Evolutionary conservation across 768 basidiomycete species (phyloP).

Genomic region (Amanita rimosa): DNA sequence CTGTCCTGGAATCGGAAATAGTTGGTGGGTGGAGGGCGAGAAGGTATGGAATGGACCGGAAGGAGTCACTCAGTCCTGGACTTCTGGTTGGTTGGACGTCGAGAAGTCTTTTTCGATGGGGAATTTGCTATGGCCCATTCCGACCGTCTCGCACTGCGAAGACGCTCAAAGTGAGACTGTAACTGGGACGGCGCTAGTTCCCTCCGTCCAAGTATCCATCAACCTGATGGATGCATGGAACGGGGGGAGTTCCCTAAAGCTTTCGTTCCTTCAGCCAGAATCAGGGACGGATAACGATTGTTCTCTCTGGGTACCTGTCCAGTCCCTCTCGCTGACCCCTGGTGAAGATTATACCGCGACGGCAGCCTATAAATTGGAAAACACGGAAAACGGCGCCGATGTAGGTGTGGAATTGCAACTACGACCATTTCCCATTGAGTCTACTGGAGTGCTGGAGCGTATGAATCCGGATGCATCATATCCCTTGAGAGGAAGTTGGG

Average conservation of each 20-base stretch:
- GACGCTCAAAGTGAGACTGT: background rate
- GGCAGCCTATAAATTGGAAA: background rate
- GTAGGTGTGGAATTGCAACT: background rate
- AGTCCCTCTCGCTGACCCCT: background rate
- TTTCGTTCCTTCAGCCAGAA: background rate
- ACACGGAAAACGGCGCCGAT: background rate
- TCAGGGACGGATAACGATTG: background rate
- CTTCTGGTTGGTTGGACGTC: slow-evolving; percentile 3
- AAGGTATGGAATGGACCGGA: background rate
- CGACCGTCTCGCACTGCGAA: background rate
- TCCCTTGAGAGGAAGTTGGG: background rate
- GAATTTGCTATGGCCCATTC: slow-evolving; percentile 4
- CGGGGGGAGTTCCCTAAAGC: background rate
- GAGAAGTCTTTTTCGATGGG: slow-evolving; percentile 1
- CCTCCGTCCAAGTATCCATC: background rate
- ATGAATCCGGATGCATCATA: background rate
- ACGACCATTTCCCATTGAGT: background rate
- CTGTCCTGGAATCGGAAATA: slow-evolving; percentile 1
- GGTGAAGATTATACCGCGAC: background rate
- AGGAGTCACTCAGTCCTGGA: background rate
- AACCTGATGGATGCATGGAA: slow-evolving; percentile 4
- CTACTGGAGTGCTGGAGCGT: background rate
- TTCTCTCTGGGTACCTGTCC: slow-evolving; percentile 4
- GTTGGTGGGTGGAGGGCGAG: slow-evolving; percentile 5
- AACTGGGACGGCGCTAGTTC: background rate